Percentiles rank a stretch among this genome's conserved stretches.
phyloP scores from a whole-genome alignment of 208 protist genomes.

The Trypanosoma conorhini region DNA sequence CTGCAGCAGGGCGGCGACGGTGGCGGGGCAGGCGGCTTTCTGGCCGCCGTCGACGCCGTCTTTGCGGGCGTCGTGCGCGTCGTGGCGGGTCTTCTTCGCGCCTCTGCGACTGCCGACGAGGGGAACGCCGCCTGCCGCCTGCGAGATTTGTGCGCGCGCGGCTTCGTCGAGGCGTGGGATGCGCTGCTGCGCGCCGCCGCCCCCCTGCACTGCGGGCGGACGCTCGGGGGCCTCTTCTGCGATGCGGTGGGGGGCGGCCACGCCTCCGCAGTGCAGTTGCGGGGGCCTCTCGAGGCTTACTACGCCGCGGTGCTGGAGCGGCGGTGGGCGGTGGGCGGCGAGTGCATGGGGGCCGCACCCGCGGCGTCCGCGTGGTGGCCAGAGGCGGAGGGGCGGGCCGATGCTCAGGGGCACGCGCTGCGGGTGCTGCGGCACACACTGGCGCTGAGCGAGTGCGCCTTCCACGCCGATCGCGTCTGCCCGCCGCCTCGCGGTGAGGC shows the following conservation, averaged over 20 bases:
- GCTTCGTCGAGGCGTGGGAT: constrained; percentile 17
- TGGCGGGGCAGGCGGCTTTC: not conserved
- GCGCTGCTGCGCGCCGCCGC: not conserved
- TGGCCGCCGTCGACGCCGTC: not conserved
- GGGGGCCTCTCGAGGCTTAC: constrained; percentile 1
- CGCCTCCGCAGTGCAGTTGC: not conserved
- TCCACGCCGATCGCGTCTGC: not conserved
- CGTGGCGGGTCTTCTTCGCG: not conserved
- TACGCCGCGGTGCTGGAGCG: constrained; percentile 7
- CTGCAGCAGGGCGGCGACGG: not conserved
- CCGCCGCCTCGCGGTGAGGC: not conserved
- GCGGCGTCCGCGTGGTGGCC: constrained; percentile 4
- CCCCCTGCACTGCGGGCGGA: not conserved
- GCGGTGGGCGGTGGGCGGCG: not conserved
- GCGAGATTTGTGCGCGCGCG: constrained; percentile 8
- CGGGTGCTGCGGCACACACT: constrained; percentile 11
- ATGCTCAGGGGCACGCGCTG: not conserved
- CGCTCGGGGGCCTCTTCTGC: not conserved
- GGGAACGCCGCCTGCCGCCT: not conserved
- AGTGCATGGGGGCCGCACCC: not conserved
- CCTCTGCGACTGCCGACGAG: not conserved
- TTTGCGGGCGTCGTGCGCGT: not conserved
- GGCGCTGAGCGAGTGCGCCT: constrained; percentile 2
- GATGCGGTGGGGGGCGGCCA: not conserved
- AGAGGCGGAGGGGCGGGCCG: not conserved